phyloP scores from a whole-genome alignment of 2,329 filamentous ascomycete species.

The Penicillium aurantiogriseum region DNA sequence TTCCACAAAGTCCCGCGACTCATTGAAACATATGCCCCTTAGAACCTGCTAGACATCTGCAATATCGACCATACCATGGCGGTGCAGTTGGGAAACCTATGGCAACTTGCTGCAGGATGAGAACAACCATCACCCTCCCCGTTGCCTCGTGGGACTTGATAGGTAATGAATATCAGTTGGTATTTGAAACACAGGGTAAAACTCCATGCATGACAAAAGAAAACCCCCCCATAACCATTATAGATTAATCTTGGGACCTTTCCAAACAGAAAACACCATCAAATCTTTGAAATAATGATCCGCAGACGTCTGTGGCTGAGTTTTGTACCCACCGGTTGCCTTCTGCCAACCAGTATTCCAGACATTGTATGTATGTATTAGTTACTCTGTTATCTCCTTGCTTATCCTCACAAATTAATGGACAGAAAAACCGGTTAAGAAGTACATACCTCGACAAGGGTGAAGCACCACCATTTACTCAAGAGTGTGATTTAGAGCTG shows the following conservation, averaged over 20 bases:
- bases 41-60: background rate
- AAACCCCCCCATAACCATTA: background rate
- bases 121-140: background rate
- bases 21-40: background rate
- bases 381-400: background rate
- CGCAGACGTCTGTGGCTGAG: background rate
- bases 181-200: background rate
- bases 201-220: background rate
- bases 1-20: background rate
- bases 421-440: background rate
- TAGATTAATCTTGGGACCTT: background rate
- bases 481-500: background rate
- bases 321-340: constrained; percentile 1
- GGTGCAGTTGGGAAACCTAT: background rate
- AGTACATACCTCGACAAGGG: background rate
- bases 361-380: background rate
- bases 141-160: no score
- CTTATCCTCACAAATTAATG: background rate
- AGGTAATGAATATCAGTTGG: background rate
- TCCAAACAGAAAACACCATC: background rate
- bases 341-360: background rate
- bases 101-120: background rate
- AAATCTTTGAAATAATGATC: background rate
- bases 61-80: background rate
- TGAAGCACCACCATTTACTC: background rate